phyloP scores from a whole-genome alignment of 148 eudicot species.

The Amaranthus cruentus region DNA sequence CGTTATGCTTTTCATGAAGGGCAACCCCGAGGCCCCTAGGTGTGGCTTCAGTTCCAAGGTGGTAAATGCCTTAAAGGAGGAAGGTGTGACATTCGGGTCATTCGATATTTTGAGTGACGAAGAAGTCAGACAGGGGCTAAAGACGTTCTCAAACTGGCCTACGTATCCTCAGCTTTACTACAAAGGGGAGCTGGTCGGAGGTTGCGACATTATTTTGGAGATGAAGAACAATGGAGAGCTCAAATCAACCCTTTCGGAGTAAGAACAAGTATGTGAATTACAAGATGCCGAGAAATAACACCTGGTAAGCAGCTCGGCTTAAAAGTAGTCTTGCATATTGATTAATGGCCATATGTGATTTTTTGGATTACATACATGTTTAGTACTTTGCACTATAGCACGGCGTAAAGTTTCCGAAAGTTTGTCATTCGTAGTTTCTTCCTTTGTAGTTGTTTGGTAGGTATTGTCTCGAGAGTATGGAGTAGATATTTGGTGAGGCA shows the following conservation, averaged over 20 bases:
- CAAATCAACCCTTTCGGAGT: slow-evolving; percentile 71
- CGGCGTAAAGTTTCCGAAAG: too few relatives aligned
- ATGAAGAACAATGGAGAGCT: slow-evolving; percentile 59
- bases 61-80: slow-evolving; percentile 71
- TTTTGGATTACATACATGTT: slow-evolving; percentile 9
- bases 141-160: slow-evolving; percentile 92
- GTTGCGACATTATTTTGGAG: slow-evolving; percentile 93
- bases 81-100: slow-evolving; percentile 69
- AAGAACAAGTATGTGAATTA: slow-evolving; percentile 6
- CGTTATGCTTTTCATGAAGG: slow-evolving; percentile 92
- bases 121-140: slow-evolving; percentile 80
- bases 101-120: slow-evolving; percentile 80
- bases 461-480: too few relatives aligned
- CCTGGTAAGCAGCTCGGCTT: neutral
- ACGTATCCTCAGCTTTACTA: slow-evolving; percentile 93
- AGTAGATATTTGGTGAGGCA: too few relatives aligned
- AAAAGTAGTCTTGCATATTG: slow-evolving; percentile 7
- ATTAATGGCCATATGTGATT: slow-evolving; percentile 12
- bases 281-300: slow-evolving; percentile 5
- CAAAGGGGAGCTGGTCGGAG: slow-evolving; percentile 90
- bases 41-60: slow-evolving; percentile 96
- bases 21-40: slow-evolving; percentile 74
- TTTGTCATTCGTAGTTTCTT: too few relatives aligned
- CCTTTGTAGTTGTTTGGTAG: too few relatives aligned
- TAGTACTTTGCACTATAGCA: neutral